A percentile compares a stretch with the other conserved stretches of the same genome.
phyloP scores from a whole-genome alignment of 495 filamentous ascomycete genomes.

The Collariella sp. region DNA sequence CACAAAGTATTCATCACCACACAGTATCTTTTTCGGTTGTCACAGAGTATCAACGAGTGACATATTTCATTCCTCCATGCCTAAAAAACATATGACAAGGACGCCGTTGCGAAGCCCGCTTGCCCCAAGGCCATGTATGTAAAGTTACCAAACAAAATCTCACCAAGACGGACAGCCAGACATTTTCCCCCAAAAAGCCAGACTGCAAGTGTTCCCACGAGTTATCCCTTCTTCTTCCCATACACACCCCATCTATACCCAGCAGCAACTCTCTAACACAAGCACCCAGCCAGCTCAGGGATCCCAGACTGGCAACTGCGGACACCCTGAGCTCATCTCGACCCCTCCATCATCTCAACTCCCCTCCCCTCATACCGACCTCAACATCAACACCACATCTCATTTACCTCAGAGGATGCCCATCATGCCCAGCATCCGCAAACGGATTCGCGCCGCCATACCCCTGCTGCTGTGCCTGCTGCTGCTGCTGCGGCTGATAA shows the following conservation, averaged over 20 bases:
- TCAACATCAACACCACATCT: not conserved
- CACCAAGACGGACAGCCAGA: too few relatives aligned
- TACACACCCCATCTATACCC: not conserved
- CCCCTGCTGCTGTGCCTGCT: not conserved
- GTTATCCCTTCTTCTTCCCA: too few relatives aligned
- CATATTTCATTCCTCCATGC: too few relatives aligned
- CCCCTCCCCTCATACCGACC: not conserved
- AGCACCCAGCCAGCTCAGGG: too few relatives aligned
- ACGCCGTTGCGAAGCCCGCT: too few relatives aligned
- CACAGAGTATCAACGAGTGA: too few relatives aligned
- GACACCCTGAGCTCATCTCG: not conserved
- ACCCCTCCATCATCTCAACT: not conserved
- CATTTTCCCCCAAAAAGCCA: not conserved
- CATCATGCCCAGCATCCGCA: constrained; percentile 11
- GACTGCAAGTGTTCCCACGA: not conserved
- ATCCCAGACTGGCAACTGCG: too few relatives aligned
- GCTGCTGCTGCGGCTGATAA: not conserved
- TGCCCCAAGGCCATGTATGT: too few relatives aligned
- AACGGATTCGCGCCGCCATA: constrained; percentile 19
- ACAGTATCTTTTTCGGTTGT: too few relatives aligned
- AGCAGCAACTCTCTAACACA: not conserved
- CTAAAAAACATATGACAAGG: too few relatives aligned
- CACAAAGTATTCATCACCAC: too few relatives aligned
- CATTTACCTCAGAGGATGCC: constrained; percentile 11
- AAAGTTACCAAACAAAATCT: too few relatives aligned